A percentile compares a stretch with the other conserved stretches of the same genome.
These are phyloP conservation scores for Penstemon davidsonii DNA, from an alignment of 257 asterid species.

Conservation along the genomic window DNA sequence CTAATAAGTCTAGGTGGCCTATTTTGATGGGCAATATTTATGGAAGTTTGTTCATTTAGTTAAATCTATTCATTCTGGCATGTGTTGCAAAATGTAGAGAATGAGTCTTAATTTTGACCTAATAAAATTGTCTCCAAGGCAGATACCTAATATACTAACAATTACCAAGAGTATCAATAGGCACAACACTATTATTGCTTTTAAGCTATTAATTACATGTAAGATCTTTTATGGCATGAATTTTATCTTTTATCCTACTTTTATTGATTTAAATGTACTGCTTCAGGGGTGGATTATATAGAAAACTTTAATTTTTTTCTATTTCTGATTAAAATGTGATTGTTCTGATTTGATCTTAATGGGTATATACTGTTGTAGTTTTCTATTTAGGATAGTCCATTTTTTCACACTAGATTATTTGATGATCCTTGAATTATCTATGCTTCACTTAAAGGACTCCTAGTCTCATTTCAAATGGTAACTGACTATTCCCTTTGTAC, in stretches of 20 bases:
- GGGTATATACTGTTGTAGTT: neutral
- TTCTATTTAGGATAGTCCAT: neutral
- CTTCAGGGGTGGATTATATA: neutral
- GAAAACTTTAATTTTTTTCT: no score
- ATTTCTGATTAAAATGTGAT: no score
- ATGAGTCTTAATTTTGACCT: neutral
- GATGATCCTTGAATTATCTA: neutral
- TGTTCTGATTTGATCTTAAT: no score
- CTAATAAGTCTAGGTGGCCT: neutral
- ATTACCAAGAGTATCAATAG: no score
- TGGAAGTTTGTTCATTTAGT: no score
- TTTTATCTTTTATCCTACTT: neutral
- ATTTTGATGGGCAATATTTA: neutral
- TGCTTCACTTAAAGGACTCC: neutral
- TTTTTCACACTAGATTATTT: constrained; percentile 12
- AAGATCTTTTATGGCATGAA: neutral
- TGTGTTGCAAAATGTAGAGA: neutral
- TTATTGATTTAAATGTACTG: neutral
- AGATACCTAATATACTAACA: neutral
- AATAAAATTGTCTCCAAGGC: neutral
- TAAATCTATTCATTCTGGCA: neutral
- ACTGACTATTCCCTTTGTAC: neutral
- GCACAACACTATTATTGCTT: no score
- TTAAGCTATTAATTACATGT: no score
- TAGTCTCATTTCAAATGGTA: neutral